Evolutionary conservation across 805 yeast species (phyloP), one percentile per base, ranked within the genome.

Genomic region (Nadsonia fulvescens): DNA sequence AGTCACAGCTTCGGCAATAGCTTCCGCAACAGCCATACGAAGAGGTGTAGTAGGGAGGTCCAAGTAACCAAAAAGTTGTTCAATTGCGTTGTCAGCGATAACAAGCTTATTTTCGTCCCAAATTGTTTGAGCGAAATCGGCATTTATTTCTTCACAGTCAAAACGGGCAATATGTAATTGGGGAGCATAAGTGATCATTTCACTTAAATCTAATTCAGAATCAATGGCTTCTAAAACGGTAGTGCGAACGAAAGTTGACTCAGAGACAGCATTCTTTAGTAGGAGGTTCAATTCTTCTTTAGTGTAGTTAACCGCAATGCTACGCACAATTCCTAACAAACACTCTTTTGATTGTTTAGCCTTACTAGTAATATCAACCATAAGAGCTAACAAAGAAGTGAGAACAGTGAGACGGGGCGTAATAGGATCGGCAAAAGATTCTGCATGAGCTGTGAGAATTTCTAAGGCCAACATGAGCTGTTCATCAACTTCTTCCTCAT

Each of bases 401-500:
- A 86, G 51, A 18, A 81, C 64, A 4, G 65, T 61, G 4, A 58
- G 51, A 43, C 95, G 66, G 11, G 93, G 91, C 30, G 78, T 67
- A 1, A 65, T 47, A 1, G 59, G 58, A 40, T 73, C 71, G 36
- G 63, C 68, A 43, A 89, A 37, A 11, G 39, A 46, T n/a, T 36
- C 46, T 6, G 56, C 43, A 63, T 61, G 20, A 70, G 58, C 29
- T 1, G 49, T 37, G 8, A 86, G 56, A 20, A 82, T 69, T 40
- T 78, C 91, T 38, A 83, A 49, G 0, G 86, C 75, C 31, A 86
- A 53, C 25, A 76, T 48, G 25, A 82, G 54, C 39, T 78, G 86
- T 44, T 82, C 95, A 47, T 83, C 94, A 43, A 76, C 82, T n/a
- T 78, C 93, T 29, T 79, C 86, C 15, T 78, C 91, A 15, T 32